Evolutionary conservation across 106 monocot genomes (phyloP).

Genomic region (Acorus calamus): DNA sequence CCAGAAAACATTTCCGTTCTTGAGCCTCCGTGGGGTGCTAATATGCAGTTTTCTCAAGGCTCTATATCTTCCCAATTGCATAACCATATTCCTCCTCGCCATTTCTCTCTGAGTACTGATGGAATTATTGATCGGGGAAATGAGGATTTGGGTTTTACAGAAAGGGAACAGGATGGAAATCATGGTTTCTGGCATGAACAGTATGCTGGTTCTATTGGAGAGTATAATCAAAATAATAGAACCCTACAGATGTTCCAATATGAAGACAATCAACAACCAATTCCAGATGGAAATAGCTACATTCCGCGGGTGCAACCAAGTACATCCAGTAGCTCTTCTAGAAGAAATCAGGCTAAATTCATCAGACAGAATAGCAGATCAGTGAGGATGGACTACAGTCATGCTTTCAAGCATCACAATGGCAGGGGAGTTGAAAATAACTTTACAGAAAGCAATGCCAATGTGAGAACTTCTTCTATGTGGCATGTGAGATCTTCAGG

Average conservation of each 20-base stretch:
- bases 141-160: conserved; percentile 22
- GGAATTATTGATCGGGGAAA: conserved; percentile 28
- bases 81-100: conserved; percentile 25
- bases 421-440: conserved; percentile 20
- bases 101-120: conserved; percentile 26
- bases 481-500: conserved; percentile 35
- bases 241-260: conserved; percentile 12
- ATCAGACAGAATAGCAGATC: conserved; percentile 20
- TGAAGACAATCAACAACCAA: conserved; percentile 25
- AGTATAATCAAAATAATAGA: conserved; percentile 22
- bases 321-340: conserved; percentile 19
- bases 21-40: conserved; percentile 40
- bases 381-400: conserved; percentile 20
- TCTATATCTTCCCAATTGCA: conserved; percentile 32
- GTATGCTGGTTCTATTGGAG: conserved; percentile 25
- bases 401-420: conserved; percentile 16
- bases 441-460: conserved; percentile 15
- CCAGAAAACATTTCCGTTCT: conserved; percentile 35
- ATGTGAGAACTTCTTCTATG: conserved; percentile 18
- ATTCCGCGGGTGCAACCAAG: conserved; percentile 7
- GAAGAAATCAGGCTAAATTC: conserved; percentile 27
- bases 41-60: conserved; percentile 54
- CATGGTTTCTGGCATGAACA: conserved; percentile 29
- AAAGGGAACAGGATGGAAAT: conserved; percentile 24
- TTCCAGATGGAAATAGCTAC: conserved; percentile 13